Evolutionary conservation across 805 yeast genomes (phyloP).

Genomic region (Pichia occidentalis): DNA sequence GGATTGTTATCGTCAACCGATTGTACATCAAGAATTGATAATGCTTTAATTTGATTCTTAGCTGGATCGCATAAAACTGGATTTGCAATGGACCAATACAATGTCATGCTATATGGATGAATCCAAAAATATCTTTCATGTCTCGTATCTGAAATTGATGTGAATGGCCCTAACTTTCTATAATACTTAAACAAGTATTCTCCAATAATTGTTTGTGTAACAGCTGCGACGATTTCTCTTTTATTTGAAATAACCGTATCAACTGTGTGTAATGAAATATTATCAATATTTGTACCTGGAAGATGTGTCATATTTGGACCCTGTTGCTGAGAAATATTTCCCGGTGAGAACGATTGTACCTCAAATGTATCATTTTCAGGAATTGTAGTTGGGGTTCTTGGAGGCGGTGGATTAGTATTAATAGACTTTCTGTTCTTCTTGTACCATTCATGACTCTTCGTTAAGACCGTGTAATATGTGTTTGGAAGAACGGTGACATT

Average conservation of each 20-base stretch:
- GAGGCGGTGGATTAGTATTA: not conserved
- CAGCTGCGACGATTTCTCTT: conserved; percentile 70
- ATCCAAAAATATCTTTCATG: conserved; percentile 96
- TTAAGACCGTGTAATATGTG: conserved; percentile 54
- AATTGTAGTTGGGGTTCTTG: conserved; percentile 7
- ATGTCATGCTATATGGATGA: conserved; percentile 85
- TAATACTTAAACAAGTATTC: conserved; percentile 83
- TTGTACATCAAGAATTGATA: conserved; percentile 73
- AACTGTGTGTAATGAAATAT: conserved; percentile 29
- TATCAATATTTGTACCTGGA: conserved; percentile 9
- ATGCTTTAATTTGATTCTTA: conserved; percentile 62
- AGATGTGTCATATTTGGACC: not conserved
- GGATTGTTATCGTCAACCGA: conserved; percentile 82
- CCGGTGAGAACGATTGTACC: conserved; percentile 9
- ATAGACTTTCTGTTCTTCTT: conserved; percentile 17
- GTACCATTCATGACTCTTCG: conserved; percentile 35
- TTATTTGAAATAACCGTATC: conserved; percentile 64
- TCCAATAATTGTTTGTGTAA: conserved; percentile 91
- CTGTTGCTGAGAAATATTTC: conserved; percentile 4
- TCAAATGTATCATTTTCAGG: conserved; percentile 14
- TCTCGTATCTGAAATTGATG: conserved; percentile 67
- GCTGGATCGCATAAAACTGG: conserved; percentile 70
- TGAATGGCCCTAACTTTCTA: conserved; percentile 67
- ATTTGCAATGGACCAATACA: conserved; percentile 81
- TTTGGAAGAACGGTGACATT: conserved; percentile 60